Evolutionary conservation across 495 filamentous ascomycete genomes (phyloP), one percentile per base, ranked within the genome.

Genomic region (Astrothelium subdiscretum): DNA sequence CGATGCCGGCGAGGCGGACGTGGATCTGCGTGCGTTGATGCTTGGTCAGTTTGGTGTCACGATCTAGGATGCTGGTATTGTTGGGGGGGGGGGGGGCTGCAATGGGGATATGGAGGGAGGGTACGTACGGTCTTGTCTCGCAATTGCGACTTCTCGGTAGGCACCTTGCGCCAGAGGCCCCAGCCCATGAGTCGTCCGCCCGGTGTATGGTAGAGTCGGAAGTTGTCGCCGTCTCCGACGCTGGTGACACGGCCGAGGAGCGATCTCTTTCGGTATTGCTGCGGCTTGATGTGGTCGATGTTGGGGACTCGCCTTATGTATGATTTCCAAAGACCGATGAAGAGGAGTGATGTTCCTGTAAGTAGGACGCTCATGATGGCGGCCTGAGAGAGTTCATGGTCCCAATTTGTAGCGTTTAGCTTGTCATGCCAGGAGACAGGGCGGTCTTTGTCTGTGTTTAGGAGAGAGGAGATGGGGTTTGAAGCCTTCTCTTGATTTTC

Each of bases 181-280:
- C 95, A 98, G 58, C 94, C 94, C 13, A 86, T 79, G 22, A 92
- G 69, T 57, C 89, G 77, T 13, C 94, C 94, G 13, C 95, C 94
- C 0, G 94, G 94, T 0, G 91, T 96, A 73, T 98, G 94, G 71
- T 87, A 98, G 10, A 98, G 72, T 59, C 91, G 84, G 71, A 98
- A 97, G 65, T 91, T 91, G 70, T 98, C 94, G 0, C 90, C 95
- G 78, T 98, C 94, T 57, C 95, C 95, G 27, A 98, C 94, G 65
- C 88, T 91, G 31, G 94, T 96, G 2, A 97, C 94, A 60, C 77
- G 80, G 8, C 94, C 94, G 66, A 92, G 85, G 58, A 97, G 66
- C 59, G 82, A 89, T 63, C 90, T 80, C 59, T 75, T 81, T 22
- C 89, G 85, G 68, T 90, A 88, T 69, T 81, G 81, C 10, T 71